Evolutionary conservation across 1,284 basidiomycete species (phyloP), one percentile per base, ranked within the genome.

Genomic region (Sparassis latifolia): DNA sequence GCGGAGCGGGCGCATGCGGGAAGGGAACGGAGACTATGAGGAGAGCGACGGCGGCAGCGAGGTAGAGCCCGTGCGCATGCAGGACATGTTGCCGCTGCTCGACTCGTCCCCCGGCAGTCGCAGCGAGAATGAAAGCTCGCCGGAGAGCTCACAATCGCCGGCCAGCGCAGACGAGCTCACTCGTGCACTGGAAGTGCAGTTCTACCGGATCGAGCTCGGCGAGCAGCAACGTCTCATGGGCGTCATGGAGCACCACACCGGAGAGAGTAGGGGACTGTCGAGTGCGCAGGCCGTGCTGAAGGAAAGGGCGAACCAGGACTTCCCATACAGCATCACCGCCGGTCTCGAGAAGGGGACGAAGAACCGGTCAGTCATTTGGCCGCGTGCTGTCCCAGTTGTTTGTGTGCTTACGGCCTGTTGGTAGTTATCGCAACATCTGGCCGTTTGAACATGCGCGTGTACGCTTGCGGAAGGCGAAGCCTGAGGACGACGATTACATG

Each of bases 261-360:
- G 67, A 59, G 81, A 84, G 61, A 45, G 45, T n/a, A 56, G 47
- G 51, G 44, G 2, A n/a, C 44, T 12, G 51, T 56, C 7, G 42
- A 48, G 27, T 48, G 55, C 1, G 52, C 54, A 31, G 12, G 39
- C 32, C 5, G 30, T 50, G 48, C 27, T 37, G 48, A 50, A 53
- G 54, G 62, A 54, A 38, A 61, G 55, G 43, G 10, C 12, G 31
- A 42, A 54, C 52, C 42, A 47, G 41, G 45, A 35, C 49, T 84
- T 96, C 74, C 82, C 95, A 62, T 97, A 88, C 68, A 94, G 92
- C 53, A 99, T 99, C 58, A 93, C 92, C 0, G 96, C 96, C 3
- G 96, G 92, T 2, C 80, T 99, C 3, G 96, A 98, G 70, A 91
- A 96, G 58, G 96, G 96, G 9, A 78, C 84, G 9, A 95, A 98